Conservation (phyloP, 768 basidiomycete genomes). For the Serendipita indica region DNA sequence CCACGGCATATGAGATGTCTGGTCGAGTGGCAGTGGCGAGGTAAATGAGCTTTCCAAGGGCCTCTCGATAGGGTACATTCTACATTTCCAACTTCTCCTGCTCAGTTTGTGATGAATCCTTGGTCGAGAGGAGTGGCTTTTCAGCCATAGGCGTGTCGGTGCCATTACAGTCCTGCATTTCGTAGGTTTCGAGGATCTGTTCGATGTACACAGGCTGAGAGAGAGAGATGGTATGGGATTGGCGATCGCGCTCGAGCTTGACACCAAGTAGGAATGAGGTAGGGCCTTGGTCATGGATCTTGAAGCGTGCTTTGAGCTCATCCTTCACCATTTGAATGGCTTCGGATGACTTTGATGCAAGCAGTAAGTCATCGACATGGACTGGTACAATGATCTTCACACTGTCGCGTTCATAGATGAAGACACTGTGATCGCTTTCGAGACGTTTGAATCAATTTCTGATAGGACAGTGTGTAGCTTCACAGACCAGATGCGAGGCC, state of each 20-base stretch:
- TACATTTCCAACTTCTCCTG: constrained; percentile 11
- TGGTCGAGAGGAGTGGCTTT: neutral
- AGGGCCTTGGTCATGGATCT: constrained; percentile 2
- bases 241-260: constrained; percentile 17
- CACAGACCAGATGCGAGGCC: constrained; percentile 26
- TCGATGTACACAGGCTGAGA: constrained; percentile 18
- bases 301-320: constrained; percentile 1
- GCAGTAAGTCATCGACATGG: constrained; percentile 7
- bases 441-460: neutral
- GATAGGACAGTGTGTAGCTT: neutral
- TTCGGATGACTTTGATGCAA: neutral
- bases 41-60: constrained; percentile 18
- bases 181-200: constrained; percentile 14
- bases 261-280: constrained; percentile 4
- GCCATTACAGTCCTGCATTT: constrained; percentile 17
- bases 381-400: neutral
- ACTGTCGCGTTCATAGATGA: neutral
- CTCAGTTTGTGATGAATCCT: neutral
- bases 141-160: constrained; percentile 16
- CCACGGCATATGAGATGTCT: constrained; percentile 28
- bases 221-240: constrained; percentile 14
- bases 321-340: neutral
- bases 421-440: neutral
- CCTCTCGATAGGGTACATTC: constrained; percentile 20
- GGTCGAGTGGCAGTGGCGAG: constrained; percentile 23